phyloP scores from a whole-genome alignment of 257 asterid genomes.

The Penstemon davidsonii region DNA sequence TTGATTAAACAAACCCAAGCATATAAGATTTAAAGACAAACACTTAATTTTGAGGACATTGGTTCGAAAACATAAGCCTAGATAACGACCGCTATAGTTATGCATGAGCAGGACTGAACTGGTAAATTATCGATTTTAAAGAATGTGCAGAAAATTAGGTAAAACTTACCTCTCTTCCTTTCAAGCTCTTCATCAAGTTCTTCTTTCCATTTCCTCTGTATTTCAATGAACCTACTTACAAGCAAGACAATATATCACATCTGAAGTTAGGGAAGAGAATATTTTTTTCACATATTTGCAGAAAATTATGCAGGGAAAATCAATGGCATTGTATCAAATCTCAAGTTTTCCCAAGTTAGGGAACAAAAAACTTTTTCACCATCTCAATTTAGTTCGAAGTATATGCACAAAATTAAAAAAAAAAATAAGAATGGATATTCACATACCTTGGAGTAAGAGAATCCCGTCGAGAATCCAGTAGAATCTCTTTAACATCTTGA shows the following conservation, averaged over 20 bases:
- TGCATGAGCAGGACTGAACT: not conserved
- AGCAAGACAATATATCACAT: constrained; percentile 25
- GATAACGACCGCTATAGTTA: not conserved
- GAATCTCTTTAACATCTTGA: constrained; percentile 47
- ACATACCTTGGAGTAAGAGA: constrained; percentile 54
- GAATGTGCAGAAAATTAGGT: constrained; percentile 6
- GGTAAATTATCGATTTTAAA: constrained; percentile 4
- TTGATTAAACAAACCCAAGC: too few species aligned
- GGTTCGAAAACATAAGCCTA: not conserved
- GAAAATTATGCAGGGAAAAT: too few species aligned
- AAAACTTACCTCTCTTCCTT: constrained; percentile 64
- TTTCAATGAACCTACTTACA: constrained; percentile 49
- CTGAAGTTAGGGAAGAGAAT: constrained; percentile 28
- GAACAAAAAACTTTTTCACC: too few species aligned
- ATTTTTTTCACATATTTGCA: not conserved
- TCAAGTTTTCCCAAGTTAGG: too few species aligned
- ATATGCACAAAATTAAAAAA: too few species aligned
- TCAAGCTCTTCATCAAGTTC: constrained; percentile 82
- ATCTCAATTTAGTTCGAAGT: too few species aligned
- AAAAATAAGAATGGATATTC: not conserved
- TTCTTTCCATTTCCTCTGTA: constrained; percentile 79
- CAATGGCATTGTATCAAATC: too few species aligned
- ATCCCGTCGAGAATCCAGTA: constrained; percentile 42
- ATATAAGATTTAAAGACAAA: too few species aligned
- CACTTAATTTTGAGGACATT: not conserved